Base-by-base conservation (phyloP, 1,139 yeast species). In the Diutina ranongensis region DNA sequence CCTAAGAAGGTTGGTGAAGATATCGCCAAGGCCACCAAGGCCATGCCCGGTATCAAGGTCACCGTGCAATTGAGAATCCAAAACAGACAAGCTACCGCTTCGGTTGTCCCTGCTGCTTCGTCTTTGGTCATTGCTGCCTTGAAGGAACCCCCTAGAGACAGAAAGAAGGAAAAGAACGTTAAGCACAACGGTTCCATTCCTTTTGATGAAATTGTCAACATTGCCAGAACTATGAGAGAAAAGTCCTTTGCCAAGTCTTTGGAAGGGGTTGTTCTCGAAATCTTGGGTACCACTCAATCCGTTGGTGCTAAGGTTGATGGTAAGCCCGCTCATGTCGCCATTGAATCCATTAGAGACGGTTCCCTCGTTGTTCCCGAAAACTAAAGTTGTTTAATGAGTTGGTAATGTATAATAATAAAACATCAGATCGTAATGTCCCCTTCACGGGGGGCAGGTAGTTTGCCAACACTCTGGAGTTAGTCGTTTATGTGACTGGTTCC, bases 1-100 rank as follows among this genome's bases (percentile, higher is more conserved):
- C 97, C 98, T 80, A 92, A 92, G 95, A 92, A 92, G 85, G 97
- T 94, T 68, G 99, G 99, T 87, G 99, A 92, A 77, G 98, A 92
- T 72, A 92, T 92, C 65, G 98, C 98, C 74, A 94, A 94, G 84
- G 98, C 98, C 71, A 92, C 98, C 78, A 85, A 87, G 79, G 81
- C 83, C 70, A 92, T 80, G 94, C 89, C 89, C 78, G 99, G 99
- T 80, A 89, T 92, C 66, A 87, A 92, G 75, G 98, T 92, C 68
- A 92, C 98, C 63, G 97, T 94, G 58, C 95, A 87, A 78, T 83
- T 94, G 74, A 92, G 83, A 72, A 89, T 92, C 68, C 99, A 92
- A 80, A 92, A 92, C 94, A 89, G 99, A 84, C 99, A 92, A 79
- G 99, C 99, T 64, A 77, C 85, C 60, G 95, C 94, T 63, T 88